These are phyloP conservation scores for Cutaneotrichosporon sp. DNA, from an alignment of 1,284 basidiomycete genomes.

Conservation along the genomic window DNA sequence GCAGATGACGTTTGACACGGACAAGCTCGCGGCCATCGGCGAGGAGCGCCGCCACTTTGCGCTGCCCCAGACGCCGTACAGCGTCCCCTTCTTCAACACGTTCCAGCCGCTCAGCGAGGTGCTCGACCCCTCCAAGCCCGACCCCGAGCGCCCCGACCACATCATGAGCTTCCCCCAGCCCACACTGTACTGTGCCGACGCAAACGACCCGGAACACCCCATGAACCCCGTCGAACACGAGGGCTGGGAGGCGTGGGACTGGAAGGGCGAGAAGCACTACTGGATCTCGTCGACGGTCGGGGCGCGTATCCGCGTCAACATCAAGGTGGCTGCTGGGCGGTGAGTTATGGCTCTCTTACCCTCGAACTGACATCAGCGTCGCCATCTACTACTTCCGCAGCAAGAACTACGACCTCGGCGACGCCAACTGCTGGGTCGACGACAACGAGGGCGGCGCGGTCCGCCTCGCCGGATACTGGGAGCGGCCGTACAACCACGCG, in stretches of 20 bases:
- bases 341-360: slow-evolving; percentile 34
- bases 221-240: slow-evolving; percentile 42
- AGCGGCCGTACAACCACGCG: slow-evolving; percentile 48
- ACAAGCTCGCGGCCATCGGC: slow-evolving; percentile 29
- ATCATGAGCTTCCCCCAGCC: slow-evolving; percentile 45
- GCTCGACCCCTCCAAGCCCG: slow-evolving; percentile 33
- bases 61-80: slow-evolving; percentile 41
- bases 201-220: slow-evolving; percentile 47
- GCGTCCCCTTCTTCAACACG: slow-evolving; percentile 38
- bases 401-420: slow-evolving; percentile 51
- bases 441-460: slow-evolving; percentile 51
- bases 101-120: slow-evolving; percentile 48
- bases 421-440: slow-evolving; percentile 55
- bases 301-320: slow-evolving; percentile 49
- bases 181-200: slow-evolving; percentile 51
- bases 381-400: slow-evolving; percentile 54
- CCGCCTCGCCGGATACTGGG: slow-evolving; percentile 49
- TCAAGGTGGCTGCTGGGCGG: slow-evolving; percentile 47
- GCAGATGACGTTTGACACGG: slow-evolving; percentile 42
- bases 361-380: slow-evolving; percentile 35
- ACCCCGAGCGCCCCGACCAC: slow-evolving; percentile 34
- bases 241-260: slow-evolving; percentile 49
- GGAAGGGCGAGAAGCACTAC: slow-evolving; percentile 53
- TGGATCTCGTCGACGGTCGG: slow-evolving; percentile 47
- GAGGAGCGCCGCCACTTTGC: slow-evolving; percentile 43